Evolutionary conservation across 495 filamentous ascomycete genomes (phyloP), one percentile per base, ranked within the genome.

Genomic region (Neurospora sp.): DNA sequence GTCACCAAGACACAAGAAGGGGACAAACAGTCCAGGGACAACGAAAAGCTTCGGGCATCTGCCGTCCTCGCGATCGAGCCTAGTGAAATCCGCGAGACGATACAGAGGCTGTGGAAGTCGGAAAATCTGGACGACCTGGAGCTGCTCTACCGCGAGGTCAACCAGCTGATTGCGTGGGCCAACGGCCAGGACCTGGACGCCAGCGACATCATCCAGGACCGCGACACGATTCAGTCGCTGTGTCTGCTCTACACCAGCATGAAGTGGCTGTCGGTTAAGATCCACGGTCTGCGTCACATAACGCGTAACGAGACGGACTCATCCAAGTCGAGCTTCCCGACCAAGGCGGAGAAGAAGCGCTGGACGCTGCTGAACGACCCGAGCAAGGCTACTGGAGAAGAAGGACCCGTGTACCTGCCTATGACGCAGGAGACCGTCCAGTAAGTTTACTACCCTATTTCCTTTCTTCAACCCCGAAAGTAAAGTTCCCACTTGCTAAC

Each of bases 201-300:
- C 3, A 89, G 89, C 76, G 93, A 97, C 78, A 89, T 99, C 46
- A 94, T 99, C 76, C 89, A 90, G 4, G 96, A 99, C 77, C 88
- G 92, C 23, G 96, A 98, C 77, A 91, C 90, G 2, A 91, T 98
- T 39, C 87, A 90, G 69, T 89, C 92, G 12, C 83, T 98, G 41
- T 97, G 93, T 74, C 88, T 97, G 69, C 86, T 99, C 27, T 94
- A 96, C 79, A 97, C 92, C 73, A 98, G 95, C 86, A 97, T 97
- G 94, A 92, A 96, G 87, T 99, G 96, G 96, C 90, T 99, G 35
- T 90, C 92, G 72, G 91, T 89, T 76, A 93, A 93, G 80, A 88
- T 97, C 20, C 78, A 84, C 14, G 86, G 92, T 71, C 86, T 98
- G 44, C 90, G 95, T 35, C 90, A 92, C 75, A 91, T 97, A 74